Evolutionary conservation across 345 rosid species (phyloP).

Genomic region (Dipteronia sinensis): DNA sequence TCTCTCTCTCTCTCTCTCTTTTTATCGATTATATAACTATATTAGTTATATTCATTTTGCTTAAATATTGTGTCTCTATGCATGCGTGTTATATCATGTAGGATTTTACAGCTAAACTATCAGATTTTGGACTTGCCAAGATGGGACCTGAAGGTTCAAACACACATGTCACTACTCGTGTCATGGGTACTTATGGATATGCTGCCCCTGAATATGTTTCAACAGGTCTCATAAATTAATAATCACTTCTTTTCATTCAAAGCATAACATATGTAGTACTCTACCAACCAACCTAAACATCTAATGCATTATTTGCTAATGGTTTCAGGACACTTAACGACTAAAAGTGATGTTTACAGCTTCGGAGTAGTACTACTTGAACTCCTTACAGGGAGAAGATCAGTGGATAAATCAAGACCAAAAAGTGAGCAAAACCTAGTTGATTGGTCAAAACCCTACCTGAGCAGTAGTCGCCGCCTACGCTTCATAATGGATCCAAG

Average conservation of each 20-base stretch:
- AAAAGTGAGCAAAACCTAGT: constrained; percentile 80
- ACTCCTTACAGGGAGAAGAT: constrained; percentile 80
- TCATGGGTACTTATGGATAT: constrained; percentile 96
- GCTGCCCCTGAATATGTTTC: constrained; percentile 96
- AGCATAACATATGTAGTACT: not conserved
- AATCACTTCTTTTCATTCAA: too few species aligned
- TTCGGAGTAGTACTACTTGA: constrained; percentile 91
- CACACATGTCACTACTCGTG: constrained; percentile 89
- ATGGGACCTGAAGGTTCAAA: constrained; percentile 98
- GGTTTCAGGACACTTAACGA: constrained; percentile 80
- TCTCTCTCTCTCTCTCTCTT: not conserved
- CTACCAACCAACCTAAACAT: not conserved
- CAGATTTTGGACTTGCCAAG: constrained; percentile 90
- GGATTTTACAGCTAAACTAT: constrained; percentile 87
- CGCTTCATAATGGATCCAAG: constrained; percentile 75
- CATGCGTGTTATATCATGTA: constrained; percentile 8
- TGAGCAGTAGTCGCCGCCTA: constrained; percentile 67
- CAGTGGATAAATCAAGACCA: constrained; percentile 66
- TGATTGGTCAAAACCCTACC: constrained; percentile 82
- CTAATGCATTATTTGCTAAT: not conserved
- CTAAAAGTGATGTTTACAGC: constrained; percentile 86
- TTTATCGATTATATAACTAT: not conserved
- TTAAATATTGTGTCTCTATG: not conserved
- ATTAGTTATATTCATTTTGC: not conserved
- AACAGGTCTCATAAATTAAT: constrained; percentile 27